These are phyloP conservation scores for Zalerion maritima DNA, from an alignment of 495 filamentous ascomycete genomes.

Conservation along the genomic window DNA sequence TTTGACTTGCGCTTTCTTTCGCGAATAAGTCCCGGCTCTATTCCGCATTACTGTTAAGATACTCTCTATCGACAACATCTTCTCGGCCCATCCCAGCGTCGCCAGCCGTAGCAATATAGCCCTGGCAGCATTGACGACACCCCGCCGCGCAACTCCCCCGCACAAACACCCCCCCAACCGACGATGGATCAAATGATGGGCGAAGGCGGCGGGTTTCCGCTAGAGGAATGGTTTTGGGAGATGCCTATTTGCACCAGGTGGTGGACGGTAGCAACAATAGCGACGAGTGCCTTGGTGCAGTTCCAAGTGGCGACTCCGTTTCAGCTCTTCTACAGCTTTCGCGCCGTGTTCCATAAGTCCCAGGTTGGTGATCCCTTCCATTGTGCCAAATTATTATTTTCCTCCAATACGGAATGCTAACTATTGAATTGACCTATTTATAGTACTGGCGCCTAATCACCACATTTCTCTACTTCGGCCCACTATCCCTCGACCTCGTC, in stretches of 20 bases:
- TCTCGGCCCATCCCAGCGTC: no score
- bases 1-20: no score
- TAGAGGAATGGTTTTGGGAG: constrained; percentile 96
- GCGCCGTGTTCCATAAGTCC: constrained; percentile 74
- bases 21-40: no score
- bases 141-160: no score
- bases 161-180: no score
- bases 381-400: neutral
- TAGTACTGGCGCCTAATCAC: constrained; percentile 93
- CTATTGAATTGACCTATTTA: no score
- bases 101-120: no score
- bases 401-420: constrained; percentile 5
- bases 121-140: no score
- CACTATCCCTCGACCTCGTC: constrained; percentile 81
- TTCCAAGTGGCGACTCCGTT: constrained; percentile 82
- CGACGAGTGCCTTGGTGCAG: constrained; percentile 81
- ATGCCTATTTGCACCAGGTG: constrained; percentile 90
- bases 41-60: no score
- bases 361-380: constrained; percentile 41
- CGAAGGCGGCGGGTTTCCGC: constrained; percentile 58
- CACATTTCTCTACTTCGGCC: constrained; percentile 95
- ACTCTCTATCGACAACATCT: no score
- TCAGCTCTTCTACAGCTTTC: constrained; percentile 93
- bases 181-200: constrained; percentile 63
- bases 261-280: constrained; percentile 89